These are phyloP conservation scores for Phyllosticta capitalensis DNA, from an alignment of 2,329 filamentous ascomycete genomes.

Conservation along the genomic window DNA sequence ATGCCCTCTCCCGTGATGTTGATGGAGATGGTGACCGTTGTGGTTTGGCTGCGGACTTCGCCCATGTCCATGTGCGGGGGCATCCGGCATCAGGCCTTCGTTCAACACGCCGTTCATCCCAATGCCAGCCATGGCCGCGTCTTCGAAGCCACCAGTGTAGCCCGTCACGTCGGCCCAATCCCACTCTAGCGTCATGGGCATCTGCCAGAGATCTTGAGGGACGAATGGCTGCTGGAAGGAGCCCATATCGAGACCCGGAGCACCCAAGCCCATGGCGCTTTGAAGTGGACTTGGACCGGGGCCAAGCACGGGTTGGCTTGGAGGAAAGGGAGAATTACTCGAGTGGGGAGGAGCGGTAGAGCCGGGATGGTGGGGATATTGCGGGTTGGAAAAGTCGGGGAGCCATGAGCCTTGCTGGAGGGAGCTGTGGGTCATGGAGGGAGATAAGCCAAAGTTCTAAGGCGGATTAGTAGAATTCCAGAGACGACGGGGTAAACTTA, in stretches of 20 bases:
- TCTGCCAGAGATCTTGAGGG: constrained; percentile 86
- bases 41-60: background rate
- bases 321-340: background rate
- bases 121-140: constrained; percentile 17
- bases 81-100: background rate
- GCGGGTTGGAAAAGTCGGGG: background rate
- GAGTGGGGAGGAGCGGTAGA: background rate
- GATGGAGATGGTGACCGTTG: background rate
- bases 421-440: constrained; percentile 30
- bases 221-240: constrained; percentile 77
- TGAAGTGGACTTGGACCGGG: constrained; percentile 16
- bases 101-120: constrained; percentile 10
- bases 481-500: background rate
- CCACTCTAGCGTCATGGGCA: constrained; percentile 96
- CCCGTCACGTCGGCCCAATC: constrained; percentile 53
- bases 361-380: background rate
- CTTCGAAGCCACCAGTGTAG: constrained; percentile 20
- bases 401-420: constrained; percentile 17
- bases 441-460: constrained; percentile 29
- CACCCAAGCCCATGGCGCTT: background rate
- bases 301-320: constrained; percentile 13
- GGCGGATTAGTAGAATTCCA: background rate
- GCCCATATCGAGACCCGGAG: background rate
- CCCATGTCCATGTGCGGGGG: background rate
- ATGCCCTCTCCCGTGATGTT: background rate